Base-by-base conservation (phyloP, 2,329 filamentous ascomycete species). In the Aspergillus japonicus region DNA sequence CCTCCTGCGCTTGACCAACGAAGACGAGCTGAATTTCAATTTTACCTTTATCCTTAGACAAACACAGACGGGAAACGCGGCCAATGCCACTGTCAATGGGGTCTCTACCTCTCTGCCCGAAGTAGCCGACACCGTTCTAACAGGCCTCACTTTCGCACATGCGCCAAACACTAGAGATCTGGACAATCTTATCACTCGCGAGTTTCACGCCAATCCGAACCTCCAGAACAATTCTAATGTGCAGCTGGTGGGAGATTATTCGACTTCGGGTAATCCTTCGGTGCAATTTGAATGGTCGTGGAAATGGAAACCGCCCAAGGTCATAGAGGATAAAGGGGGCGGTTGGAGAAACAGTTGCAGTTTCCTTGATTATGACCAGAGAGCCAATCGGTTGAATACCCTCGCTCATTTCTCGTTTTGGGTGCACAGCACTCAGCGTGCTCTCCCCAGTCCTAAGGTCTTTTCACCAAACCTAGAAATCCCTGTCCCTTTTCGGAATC, bases 341-440 rank as follows among this genome's bases (percentile, higher is more conserved):
- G 95, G 95, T 49, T 99, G 95, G 94, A 90, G 92, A 71, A 98
- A 96, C 72, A 90, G 89, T 68, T 98, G 95, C 82, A 97, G 92
- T 74, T 97, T 99, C 77, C 89, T 98, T 68, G 95, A 99, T 77
- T 99, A 99, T 73, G 93, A 99, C 76, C 90, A 95, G 72, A 87
- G 94, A 67, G 92, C 92, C 35, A 95, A 99, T 77, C 87, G 89
- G 64, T 79, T 99, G 61, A 87, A 96, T 68, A 94, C 92, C 4
- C 83, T 99, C 56, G 93, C 91, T 14, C 93, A 88, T 73, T 98
- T 99, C 78, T 92, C 91, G 5, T 98, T 96, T 74, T 99, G 92
- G 89, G 92, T 98, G 60, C 85, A 94, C 68, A 94, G 90, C 88
- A 70, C 73, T 50, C 62, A 70, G 14, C 68, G 73, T 47, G 62